These are phyloP conservation scores for Rhododendron ferrugineum DNA, from an alignment of 148 eudicot species.

Conservation along the genomic window DNA sequence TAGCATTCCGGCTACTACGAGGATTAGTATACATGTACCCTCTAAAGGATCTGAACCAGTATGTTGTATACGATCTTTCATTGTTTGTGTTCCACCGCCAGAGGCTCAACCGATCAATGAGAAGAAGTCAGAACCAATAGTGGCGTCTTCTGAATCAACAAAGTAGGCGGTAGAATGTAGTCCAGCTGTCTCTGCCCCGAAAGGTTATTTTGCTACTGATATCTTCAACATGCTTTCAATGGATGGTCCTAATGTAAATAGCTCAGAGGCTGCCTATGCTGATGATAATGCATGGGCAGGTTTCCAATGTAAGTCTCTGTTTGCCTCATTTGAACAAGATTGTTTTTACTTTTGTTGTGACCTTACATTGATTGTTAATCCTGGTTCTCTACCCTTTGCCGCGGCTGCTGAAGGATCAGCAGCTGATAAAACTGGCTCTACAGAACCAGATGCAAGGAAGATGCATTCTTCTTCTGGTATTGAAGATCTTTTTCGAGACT, in stretches of 20 bases:
- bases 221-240: conserved; percentile 90
- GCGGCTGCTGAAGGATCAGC: conserved; percentile 88
- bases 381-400: conserved; percentile 22
- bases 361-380: not conserved
- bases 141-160: conserved; percentile 38
- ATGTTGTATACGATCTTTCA: conserved; percentile 18
- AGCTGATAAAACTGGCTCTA: conserved; percentile 25
- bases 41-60: conserved; percentile 71
- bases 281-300: conserved; percentile 92
- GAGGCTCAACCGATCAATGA: conserved; percentile 43
- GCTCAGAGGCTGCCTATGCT: conserved; percentile 47
- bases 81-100: conserved; percentile 24
- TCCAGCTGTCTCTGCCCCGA: conserved; percentile 48
- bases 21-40: conserved; percentile 70
- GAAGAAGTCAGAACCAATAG: conserved; percentile 42
- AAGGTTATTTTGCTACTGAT: conserved; percentile 83
- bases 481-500: conserved; percentile 71
- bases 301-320: conserved; percentile 68
- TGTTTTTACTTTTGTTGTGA: not conserved
- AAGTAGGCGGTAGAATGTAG: conserved; percentile 39
- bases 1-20: conserved; percentile 33
- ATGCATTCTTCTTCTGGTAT: conserved; percentile 52
- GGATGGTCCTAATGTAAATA: conserved; percentile 60
- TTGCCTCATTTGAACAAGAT: not conserved
- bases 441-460: conserved; percentile 39